Conservation (phyloP, 805 yeast genomes). For the Lipomyces starkeyi region DNA sequence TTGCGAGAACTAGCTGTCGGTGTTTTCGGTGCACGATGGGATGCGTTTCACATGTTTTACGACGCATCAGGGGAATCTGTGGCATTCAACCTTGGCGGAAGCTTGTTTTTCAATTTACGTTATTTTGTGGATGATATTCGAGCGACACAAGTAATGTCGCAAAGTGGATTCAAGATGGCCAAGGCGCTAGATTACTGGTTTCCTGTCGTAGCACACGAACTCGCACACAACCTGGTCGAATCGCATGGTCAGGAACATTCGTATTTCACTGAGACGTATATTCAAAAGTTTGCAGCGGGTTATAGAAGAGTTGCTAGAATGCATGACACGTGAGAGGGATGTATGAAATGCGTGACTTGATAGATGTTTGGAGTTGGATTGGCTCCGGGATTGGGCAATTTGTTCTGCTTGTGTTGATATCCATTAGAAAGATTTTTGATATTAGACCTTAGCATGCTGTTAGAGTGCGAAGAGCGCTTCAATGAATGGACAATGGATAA, state of each 20-base stretch:
- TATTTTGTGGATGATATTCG: constrained; percentile 37
- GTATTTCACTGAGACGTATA: constrained; percentile 45
- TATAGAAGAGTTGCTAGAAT: constrained; percentile 23
- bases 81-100: constrained; percentile 50
- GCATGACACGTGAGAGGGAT: constrained; percentile 3
- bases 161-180: constrained; percentile 23
- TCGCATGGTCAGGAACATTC: constrained; percentile 49
- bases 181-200: constrained; percentile 47
- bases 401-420: neutral
- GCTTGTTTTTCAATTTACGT: constrained; percentile 49
- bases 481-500: neutral
- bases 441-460: constrained; percentile 1
- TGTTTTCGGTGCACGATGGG: constrained; percentile 40
- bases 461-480: neutral
- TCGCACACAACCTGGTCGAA: constrained; percentile 49
- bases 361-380: constrained; percentile 3
- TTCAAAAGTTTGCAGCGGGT: constrained; percentile 40
- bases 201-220: constrained; percentile 50
- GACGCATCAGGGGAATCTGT: constrained; percentile 41
- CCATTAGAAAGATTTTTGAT: neutral
- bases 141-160: constrained; percentile 15
- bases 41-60: constrained; percentile 43
- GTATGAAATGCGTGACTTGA: neutral
- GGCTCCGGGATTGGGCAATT: neutral
- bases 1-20: constrained; percentile 25